Percentiles rank a stretch among this genome's conserved stretches.
Evolutionary conservation across 371 early-diverging fungal genomes (phyloP).

Genomic region (Apophysomyces variabilis): DNA sequence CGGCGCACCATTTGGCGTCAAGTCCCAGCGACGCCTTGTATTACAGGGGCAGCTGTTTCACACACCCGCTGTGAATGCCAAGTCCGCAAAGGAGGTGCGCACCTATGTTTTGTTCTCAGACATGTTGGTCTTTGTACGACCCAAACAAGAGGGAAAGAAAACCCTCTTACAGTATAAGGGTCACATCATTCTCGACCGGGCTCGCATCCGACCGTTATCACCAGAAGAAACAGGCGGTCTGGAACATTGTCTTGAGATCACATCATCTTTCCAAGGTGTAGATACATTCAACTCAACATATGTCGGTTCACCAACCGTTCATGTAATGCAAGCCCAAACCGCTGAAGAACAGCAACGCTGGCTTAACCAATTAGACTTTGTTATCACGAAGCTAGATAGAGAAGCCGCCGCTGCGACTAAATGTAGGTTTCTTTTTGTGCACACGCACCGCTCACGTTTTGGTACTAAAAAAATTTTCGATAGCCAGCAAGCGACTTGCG

Average conservation of each 20-base stretch:
- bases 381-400: conserved; percentile 20
- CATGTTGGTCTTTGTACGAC: conserved; percentile 32
- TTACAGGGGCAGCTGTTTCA: conserved; percentile 26
- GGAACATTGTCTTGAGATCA: conserved; percentile 31
- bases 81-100: conserved; percentile 21
- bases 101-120: conserved; percentile 35
- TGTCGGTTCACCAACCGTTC: conserved; percentile 26
- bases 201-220: conserved; percentile 20
- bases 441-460: not conserved
- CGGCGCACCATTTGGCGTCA: conserved; percentile 41
- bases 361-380: conserved; percentile 23
- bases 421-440: not conserved
- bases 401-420: conserved; percentile 11
- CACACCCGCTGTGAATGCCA: not conserved
- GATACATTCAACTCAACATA: conserved; percentile 34
- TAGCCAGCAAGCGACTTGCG: conserved; percentile 1
- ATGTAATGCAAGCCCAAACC: conserved; percentile 25
- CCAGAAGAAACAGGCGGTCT: conserved; percentile 14
- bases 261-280: conserved; percentile 30
- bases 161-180: conserved; percentile 32
- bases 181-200: conserved; percentile 31
- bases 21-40: conserved; percentile 39
- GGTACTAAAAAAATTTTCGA: not conserved
- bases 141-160: conserved; percentile 26
- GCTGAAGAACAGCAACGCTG: conserved; percentile 29